Percentiles rank a stretch among this genome's conserved stretches.
phyloP scores from a whole-genome alignment of 805 yeast genomes.

The Candida mattraensis region DNA sequence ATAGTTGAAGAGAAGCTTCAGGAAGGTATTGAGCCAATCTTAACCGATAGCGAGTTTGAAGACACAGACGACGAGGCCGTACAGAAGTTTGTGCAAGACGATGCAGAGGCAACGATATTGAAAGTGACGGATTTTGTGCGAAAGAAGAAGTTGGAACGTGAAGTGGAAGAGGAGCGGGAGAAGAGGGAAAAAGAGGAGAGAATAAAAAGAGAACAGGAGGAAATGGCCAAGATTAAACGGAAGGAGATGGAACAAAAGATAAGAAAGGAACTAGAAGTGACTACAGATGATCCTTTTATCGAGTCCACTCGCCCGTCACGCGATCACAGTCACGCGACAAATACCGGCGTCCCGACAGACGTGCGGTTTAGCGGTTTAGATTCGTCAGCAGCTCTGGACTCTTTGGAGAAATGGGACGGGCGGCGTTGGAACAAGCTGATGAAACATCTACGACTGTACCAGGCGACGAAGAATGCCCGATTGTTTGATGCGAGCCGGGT shows the following conservation, averaged over 20 bases:
- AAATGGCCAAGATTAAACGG: too few relatives aligned
- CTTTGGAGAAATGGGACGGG: slow-evolving; percentile 22
- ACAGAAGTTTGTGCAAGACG: slow-evolving; percentile 8
- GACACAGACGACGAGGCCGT: slow-evolving; percentile 22
- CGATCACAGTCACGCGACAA: background rate
- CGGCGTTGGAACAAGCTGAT: slow-evolving; percentile 26
- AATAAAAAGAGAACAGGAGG: background rate
- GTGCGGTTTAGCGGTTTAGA: too few relatives aligned
- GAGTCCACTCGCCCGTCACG: slow-evolving; percentile 1
- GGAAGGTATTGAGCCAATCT: too few relatives aligned
- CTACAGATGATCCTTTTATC: background rate
- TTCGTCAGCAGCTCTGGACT: background rate
- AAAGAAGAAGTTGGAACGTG: slow-evolving; percentile 14
- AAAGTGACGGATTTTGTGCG: slow-evolving; percentile 26
- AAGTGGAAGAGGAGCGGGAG: slow-evolving; percentile 3
- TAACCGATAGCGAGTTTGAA: slow-evolving; percentile 19
- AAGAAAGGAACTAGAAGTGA: too few relatives aligned
- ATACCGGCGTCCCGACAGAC: too few relatives aligned
- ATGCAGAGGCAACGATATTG: slow-evolving; percentile 26
- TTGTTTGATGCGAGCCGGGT: slow-evolving; percentile 16
- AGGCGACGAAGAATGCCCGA: slow-evolving; percentile 14
- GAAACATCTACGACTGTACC: slow-evolving; percentile 23
- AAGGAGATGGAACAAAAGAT: too few relatives aligned
- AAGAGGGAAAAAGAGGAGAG: slow-evolving; percentile 1
- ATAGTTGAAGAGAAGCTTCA: too few relatives aligned